Evolutionary conservation across 2,329 filamentous ascomycete species (phyloP).

Genomic region (Epichloe amarillans): DNA sequence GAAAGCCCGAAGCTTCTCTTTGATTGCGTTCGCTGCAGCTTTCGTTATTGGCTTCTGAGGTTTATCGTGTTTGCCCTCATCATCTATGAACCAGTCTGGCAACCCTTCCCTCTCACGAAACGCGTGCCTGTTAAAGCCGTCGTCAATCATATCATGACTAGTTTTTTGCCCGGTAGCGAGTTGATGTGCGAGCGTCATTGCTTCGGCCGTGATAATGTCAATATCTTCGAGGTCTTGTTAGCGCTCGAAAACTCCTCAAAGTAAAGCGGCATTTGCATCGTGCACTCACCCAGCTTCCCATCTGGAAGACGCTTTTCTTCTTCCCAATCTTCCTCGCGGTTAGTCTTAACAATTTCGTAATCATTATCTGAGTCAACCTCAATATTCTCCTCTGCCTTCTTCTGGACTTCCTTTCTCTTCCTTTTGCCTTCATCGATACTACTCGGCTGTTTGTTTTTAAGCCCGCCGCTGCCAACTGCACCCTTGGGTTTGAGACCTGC

Average conservation of each 20-base stretch:
- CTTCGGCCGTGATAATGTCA: constrained; percentile 98
- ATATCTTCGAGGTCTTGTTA: constrained; percentile 47
- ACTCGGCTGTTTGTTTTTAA: not conserved
- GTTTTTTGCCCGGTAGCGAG: constrained; percentile 83
- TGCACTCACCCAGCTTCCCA: constrained; percentile 42
- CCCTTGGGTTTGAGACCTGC: constrained; percentile 22
- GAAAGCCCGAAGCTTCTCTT: constrained; percentile 82
- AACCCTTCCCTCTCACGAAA: constrained; percentile 86
- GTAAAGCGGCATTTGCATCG: not conserved
- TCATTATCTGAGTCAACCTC: constrained; percentile 30
- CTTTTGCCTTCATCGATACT: not conserved
- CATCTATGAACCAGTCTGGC: constrained; percentile 96
- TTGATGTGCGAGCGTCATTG: constrained; percentile 91
- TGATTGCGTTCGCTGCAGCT: constrained; percentile 79
- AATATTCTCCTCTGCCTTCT: not conserved
- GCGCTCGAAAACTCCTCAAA: not conserved
- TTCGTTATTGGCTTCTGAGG: constrained; percentile 81
- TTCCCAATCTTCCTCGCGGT: constrained; percentile 50
- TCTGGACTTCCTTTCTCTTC: constrained; percentile 12
- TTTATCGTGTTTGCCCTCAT: constrained; percentile 74
- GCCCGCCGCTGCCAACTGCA: constrained; percentile 12
- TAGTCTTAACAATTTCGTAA: constrained; percentile 50
- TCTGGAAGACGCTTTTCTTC: constrained; percentile 48
- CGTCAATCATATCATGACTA: constrained; percentile 69
- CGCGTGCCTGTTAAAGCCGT: constrained; percentile 83